Evolutionary conservation across 768 basidiomycete species (phyloP).

Genomic region (Trametes villosa): DNA sequence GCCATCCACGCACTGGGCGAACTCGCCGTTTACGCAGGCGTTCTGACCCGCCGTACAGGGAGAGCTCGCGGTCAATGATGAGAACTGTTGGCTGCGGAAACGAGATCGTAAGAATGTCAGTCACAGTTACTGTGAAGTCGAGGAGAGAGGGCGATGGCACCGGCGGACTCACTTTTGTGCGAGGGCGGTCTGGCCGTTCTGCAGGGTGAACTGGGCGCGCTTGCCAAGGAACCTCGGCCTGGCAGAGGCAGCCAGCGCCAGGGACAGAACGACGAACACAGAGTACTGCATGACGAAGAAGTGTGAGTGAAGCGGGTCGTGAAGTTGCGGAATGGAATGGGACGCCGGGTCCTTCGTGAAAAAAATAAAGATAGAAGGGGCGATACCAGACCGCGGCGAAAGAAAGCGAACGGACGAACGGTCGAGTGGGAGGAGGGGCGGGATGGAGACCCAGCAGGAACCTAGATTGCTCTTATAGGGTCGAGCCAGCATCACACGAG

Average conservation of each 20-base stretch:
- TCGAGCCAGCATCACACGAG: neutral
- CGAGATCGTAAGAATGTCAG: too few relatives aligned
- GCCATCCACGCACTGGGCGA: slow-evolving; percentile 60
- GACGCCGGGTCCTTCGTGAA: slow-evolving; percentile 9
- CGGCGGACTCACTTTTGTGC: slow-evolving; percentile 29
- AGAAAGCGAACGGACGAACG: neutral
- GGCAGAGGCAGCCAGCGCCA: slow-evolving; percentile 34
- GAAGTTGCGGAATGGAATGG: neutral
- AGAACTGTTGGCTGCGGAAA: slow-evolving; percentile 43
- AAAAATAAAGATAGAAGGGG: neutral
- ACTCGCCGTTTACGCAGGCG: slow-evolving; percentile 52
- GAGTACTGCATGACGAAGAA: slow-evolving; percentile 42
- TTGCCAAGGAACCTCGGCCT: slow-evolving; percentile 16
- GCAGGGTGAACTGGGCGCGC: slow-evolving; percentile 21
- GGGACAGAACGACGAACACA: slow-evolving; percentile 37
- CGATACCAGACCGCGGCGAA: slow-evolving; percentile 18
- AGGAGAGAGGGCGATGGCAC: neutral
- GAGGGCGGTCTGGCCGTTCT: slow-evolving; percentile 35
- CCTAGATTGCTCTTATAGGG: neutral
- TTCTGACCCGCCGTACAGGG: slow-evolving; percentile 48
- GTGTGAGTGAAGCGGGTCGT: neutral
- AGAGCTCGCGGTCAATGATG: slow-evolving; percentile 47
- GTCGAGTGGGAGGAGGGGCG: neutral
- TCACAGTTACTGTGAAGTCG: neutral
- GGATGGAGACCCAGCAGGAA: neutral